Conservation (phyloP, 1,139 yeast species). For the Yarrowia galli region DNA sequence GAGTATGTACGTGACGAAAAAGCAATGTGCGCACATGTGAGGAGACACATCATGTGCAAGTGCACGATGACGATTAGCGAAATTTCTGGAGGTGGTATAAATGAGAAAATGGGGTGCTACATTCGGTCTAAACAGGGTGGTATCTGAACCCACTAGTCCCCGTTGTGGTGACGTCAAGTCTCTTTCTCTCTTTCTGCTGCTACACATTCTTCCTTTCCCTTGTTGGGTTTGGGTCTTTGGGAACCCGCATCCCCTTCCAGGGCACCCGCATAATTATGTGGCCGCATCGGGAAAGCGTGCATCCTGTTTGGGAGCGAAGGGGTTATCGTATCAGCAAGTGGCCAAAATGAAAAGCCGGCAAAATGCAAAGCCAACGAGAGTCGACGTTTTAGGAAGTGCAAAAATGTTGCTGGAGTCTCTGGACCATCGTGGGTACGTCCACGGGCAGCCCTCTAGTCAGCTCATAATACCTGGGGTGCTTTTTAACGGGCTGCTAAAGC, state of each 20-base stretch:
- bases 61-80: background rate
- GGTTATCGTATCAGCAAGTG: background rate
- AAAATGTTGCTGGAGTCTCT: too few relatives aligned
- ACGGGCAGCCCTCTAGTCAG: too few relatives aligned
- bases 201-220: conserved; percentile 28
- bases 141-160: background rate
- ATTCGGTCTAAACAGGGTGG: background rate
- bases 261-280: conserved; percentile 30
- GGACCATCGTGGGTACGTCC: too few relatives aligned
- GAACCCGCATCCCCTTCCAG: conserved; percentile 16
- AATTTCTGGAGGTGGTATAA: too few relatives aligned
- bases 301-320: conserved; percentile 16
- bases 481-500: too few relatives aligned
- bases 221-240: conserved; percentile 13
- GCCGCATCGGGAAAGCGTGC: conserved; percentile 4
- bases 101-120: too few relatives aligned
- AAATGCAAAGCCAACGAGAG: too few relatives aligned
- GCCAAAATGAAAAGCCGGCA: background rate
- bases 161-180: background rate
- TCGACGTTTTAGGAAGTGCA: too few relatives aligned
- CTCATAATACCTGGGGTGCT: too few relatives aligned
- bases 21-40: background rate
- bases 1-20: background rate
- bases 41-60: background rate
- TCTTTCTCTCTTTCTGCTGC: background rate